These are phyloP conservation scores for Hydnomerulius pinastri DNA, from an alignment of 768 basidiomycete species.

Conservation along the genomic window DNA sequence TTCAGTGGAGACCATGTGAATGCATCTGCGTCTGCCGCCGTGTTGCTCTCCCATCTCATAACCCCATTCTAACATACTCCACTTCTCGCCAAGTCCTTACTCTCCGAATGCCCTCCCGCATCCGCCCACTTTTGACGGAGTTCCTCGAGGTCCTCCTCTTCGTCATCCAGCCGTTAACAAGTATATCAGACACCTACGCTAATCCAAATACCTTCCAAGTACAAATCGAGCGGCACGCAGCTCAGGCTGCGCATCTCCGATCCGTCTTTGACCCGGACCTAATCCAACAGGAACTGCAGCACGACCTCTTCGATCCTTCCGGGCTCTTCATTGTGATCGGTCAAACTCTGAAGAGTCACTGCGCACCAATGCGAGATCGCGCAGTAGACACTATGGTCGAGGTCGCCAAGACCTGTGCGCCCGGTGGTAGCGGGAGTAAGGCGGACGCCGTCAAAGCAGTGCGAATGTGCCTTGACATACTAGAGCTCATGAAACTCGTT, in stretches of 20 bases:
- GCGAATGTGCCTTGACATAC: conserved; percentile 82
- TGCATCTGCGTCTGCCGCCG: conserved; percentile 58
- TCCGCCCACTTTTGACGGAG: conserved; percentile 68
- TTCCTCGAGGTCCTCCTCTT: conserved; percentile 80
- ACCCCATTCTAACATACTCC: conserved; percentile 46
- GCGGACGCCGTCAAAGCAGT: conserved; percentile 73
- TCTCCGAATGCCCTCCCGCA: conserved; percentile 70
- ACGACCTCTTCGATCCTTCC: conserved; percentile 75
- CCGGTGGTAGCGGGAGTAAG: conserved; percentile 54
- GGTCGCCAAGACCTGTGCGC: conserved; percentile 59
- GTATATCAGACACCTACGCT: conserved; percentile 58
- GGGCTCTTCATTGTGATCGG: conserved; percentile 80
- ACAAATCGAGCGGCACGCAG: conserved; percentile 62
- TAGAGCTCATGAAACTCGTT: conserved; percentile 95
- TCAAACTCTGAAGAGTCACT: conserved; percentile 82
- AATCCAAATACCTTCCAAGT: conserved; percentile 59
- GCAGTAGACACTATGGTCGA: conserved; percentile 83
- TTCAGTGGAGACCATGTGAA: conserved; percentile 52
- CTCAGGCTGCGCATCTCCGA: conserved; percentile 66
- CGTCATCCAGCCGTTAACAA: conserved; percentile 81
- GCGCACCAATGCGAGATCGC: conserved; percentile 89
- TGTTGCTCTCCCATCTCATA: conserved; percentile 40
- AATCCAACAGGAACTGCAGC: conserved; percentile 79
- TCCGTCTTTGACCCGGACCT: conserved; percentile 80
- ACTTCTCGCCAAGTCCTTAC: conserved; percentile 53